Evolutionary conservation across 495 filamentous ascomycete genomes (phyloP), one percentile per base, ranked within the genome.

Genomic region (Tuber aestivum): DNA sequence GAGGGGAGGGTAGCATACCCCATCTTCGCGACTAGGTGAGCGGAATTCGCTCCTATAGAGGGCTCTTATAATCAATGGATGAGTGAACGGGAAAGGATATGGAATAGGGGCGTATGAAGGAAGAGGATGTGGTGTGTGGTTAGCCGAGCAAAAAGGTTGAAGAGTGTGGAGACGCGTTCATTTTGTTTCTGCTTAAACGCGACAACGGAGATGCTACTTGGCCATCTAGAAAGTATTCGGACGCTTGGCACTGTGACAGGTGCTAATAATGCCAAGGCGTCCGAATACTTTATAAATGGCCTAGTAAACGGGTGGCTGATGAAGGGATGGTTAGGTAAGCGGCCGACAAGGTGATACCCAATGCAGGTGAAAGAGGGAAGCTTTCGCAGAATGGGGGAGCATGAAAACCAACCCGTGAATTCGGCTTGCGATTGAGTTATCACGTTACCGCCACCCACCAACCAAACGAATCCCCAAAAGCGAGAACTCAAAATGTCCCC

Each of bases 401-500:
- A 35, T 18, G 35, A 65, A 61, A 61, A 61, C 10, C 56, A 65
- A 65, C 56, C 27, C 16, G 56, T 35, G 32, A 35, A 35, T 32
- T 35, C 27, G n/a, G 32, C 27, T 35, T 2, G 14, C 56, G 32
- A 32, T 65, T 35, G 56, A 65, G 27, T 27, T 6, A 35, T 65
- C 56, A 32, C 7, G 32, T 56, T n/a, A 56, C 50, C 3, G 3
- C 50, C n/a, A 61, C 50, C 27, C 56, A 65, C 56, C 27, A 35
- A 35, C 3, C 56, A 65, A 35, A 44, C 16, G 38, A 18, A 1
- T 48, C 37, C 2, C 12, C 72, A 72, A 32, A 20, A 68, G 5
- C 35, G 40, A 56, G 45, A 45, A 61, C 27, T 45, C 23, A 79
- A 61, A 79, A 72, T 76, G 68, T 50, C 77, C 41, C 78, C 78